These are phyloP conservation scores for Claviceps lovelessii DNA, from an alignment of 2,329 filamentous ascomycete species.

Conservation along the genomic window DNA sequence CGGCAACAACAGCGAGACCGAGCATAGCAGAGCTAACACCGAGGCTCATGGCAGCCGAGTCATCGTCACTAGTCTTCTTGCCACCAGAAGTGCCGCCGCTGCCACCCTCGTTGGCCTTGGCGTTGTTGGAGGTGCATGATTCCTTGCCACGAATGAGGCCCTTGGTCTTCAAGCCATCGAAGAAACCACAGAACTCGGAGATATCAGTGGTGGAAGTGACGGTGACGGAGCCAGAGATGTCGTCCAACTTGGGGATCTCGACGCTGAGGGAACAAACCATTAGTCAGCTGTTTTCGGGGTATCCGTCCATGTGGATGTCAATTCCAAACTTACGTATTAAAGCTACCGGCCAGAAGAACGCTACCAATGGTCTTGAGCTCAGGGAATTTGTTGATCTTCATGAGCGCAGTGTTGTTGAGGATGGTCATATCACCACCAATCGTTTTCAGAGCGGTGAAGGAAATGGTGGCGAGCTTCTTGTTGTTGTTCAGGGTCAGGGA, in stretches of 20 bases:
- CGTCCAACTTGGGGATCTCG: conserved; percentile 48
- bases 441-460: conserved; percentile 51
- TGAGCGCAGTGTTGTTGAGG: conserved; percentile 74
- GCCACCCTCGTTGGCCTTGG: conserved; percentile 34
- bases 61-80: conserved; percentile 16
- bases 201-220: conserved; percentile 53
- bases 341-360: conserved; percentile 72
- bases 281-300: not conserved
- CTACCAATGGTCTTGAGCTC: conserved; percentile 61
- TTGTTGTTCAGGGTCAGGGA: conserved; percentile 49
- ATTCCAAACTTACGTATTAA: conserved; percentile 52
- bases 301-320: not conserved
- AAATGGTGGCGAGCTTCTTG: conserved; percentile 54
- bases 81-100: conserved; percentile 16
- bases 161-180: conserved; percentile 26
- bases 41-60: conserved; percentile 30
- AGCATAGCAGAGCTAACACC: conserved; percentile 33
- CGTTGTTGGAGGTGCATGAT: conserved; percentile 37
- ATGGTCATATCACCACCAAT: conserved; percentile 72
- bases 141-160: conserved; percentile 28
- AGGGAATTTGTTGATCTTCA: conserved; percentile 51
- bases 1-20: conserved; percentile 32
- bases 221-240: conserved; percentile 60
- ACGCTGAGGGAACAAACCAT: conserved; percentile 37
- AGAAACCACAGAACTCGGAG: conserved; percentile 36